Evolutionary conservation across 345 rosid genomes (phyloP), one percentile per base, ranked within the genome.

Genomic region (Citrus unshiu): DNA sequence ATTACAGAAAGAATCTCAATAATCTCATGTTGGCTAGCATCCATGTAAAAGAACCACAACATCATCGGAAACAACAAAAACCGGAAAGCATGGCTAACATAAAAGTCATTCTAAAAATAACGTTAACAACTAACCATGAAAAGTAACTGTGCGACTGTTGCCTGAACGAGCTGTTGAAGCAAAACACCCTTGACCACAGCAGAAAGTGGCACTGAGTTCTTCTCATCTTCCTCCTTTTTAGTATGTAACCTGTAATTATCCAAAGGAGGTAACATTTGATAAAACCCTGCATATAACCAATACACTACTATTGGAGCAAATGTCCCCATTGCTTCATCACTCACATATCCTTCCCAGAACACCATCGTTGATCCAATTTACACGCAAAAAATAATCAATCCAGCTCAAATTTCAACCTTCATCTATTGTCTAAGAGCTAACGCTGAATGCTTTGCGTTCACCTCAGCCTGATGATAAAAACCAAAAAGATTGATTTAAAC

Each of bases 281-380:
- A 92, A 74, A 89, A 75, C 40, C 96, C 93, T 5, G 92, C 92
- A 43, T 89, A 90, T 61, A 92, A 62, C 96, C 93, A 92, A 79
- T 92, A 90, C 57, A 92, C 86, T 63, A 88, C 86, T 66, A 90
- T 84, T 12, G 93, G 96, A 62, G 92, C 96, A 81, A 92, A 84
- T 6, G 91, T 92, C 61, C 93, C 93, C 93, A 92, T 90, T 78
- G 89, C 81, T 78, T 90, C 93, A 63, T 92, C 96, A 76, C 89
- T 92, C 75, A 81, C 83, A 59, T 90, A 90, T 21, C 88, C 89
- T 77, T 92, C 96, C 96, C 96, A 92, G 65, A 92, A 86, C 81
- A 88, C 92, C 96, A 92, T 92, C 12, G 7, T 40, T 39, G 18
- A 4, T 54, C 68, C 37, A 39, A 39, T 35, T 60, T 37, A 68